Percentiles rank a stretch among this genome's conserved stretches.
phyloP scores from a whole-genome alignment of 2,329 filamentous ascomycete genomes.

The Xylariaceae sp. region DNA sequence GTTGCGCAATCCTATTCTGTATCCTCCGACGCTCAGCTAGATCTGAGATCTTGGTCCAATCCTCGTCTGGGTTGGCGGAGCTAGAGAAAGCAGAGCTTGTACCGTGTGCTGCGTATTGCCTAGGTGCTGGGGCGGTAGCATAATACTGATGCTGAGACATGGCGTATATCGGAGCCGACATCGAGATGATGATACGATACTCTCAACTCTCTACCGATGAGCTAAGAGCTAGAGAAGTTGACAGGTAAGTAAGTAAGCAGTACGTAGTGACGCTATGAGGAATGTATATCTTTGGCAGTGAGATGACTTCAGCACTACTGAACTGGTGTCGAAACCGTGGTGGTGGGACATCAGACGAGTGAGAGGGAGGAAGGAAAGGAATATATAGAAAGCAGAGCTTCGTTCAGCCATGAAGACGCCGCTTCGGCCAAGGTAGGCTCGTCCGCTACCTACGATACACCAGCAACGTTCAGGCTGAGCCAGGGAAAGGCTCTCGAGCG shows the following conservation, averaged over 20 bases:
- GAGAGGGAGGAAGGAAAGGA: slow-evolving; percentile 22
- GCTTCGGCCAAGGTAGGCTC: not conserved
- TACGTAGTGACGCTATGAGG: not conserved
- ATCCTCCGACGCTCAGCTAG: slow-evolving; percentile 89
- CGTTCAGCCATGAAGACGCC: slow-evolving; percentile 19
- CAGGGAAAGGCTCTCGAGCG: not conserved
- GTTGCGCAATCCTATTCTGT: slow-evolving; percentile 96
- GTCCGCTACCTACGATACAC: not conserved
- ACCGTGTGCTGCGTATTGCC: slow-evolving; percentile 68
- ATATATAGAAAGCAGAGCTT: slow-evolving; percentile 24
- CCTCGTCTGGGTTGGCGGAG: slow-evolving; percentile 91
- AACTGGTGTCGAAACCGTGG: slow-evolving; percentile 17
- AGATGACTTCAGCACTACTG: slow-evolving; percentile 8
- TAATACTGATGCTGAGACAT: slow-evolving; percentile 43
- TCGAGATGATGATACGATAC: slow-evolving; percentile 5
- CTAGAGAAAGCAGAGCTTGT: slow-evolving; percentile 94
- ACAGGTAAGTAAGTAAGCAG: not conserved
- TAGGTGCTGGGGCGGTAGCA: slow-evolving; percentile 40
- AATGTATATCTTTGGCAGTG: not conserved
- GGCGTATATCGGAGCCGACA: slow-evolving; percentile 36
- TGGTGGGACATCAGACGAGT: slow-evolving; percentile 21
- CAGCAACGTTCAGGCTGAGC: too few relatives aligned
- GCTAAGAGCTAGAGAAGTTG: not conserved
- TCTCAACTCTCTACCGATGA: slow-evolving; percentile 2
- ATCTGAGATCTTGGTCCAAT: slow-evolving; percentile 99